These are phyloP conservation scores for Leccinum pellstonianum DNA, from an alignment of 768 basidiomycete species.

Conservation along the genomic window DNA sequence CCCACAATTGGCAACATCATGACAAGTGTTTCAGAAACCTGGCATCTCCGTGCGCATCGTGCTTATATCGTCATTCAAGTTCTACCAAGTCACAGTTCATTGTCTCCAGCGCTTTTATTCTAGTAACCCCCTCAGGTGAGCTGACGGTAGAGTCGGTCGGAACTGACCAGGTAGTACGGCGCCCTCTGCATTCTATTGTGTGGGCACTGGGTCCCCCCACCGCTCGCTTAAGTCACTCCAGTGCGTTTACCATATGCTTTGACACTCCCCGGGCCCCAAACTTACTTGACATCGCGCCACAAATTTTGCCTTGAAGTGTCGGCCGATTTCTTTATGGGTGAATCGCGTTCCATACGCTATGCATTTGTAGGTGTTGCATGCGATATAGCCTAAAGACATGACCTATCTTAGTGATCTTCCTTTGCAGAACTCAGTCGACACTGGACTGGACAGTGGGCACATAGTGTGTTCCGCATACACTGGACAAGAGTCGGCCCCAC, in stretches of 20 bases:
- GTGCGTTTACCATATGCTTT: slow-evolving; percentile 3
- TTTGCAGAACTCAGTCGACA: background rate
- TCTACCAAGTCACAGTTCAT: background rate
- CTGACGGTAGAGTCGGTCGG: background rate
- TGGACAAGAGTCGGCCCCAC: slow-evolving; percentile 16
- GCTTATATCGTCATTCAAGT: background rate
- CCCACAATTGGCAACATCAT: slow-evolving; percentile 14
- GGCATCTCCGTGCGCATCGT: background rate
- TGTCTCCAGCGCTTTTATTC: background rate
- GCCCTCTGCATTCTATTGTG: background rate
- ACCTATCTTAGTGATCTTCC: slow-evolving; percentile 1
- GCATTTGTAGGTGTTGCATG: slow-evolving; percentile 3
- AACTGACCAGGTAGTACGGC: slow-evolving; percentile 1
- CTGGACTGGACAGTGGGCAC: slow-evolving; percentile 1
- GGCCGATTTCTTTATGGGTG: slow-evolving; percentile 4
- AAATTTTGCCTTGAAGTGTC: slow-evolving; percentile 15
- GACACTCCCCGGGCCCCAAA: too few relatives aligned
- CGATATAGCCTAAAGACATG: background rate
- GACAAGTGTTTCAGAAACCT: background rate
- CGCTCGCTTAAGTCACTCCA: slow-evolving; percentile 9
- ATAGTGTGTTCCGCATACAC: slow-evolving; percentile 3
- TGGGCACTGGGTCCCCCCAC: slow-evolving; percentile 5
- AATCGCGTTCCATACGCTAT: slow-evolving; percentile 7
- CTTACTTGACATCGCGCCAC: slow-evolving; percentile 20
- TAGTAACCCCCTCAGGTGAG: background rate